Evolutionary conservation across 2,329 filamentous ascomycete genomes (phyloP).

Genomic region (Ascochyta koolunga): DNA sequence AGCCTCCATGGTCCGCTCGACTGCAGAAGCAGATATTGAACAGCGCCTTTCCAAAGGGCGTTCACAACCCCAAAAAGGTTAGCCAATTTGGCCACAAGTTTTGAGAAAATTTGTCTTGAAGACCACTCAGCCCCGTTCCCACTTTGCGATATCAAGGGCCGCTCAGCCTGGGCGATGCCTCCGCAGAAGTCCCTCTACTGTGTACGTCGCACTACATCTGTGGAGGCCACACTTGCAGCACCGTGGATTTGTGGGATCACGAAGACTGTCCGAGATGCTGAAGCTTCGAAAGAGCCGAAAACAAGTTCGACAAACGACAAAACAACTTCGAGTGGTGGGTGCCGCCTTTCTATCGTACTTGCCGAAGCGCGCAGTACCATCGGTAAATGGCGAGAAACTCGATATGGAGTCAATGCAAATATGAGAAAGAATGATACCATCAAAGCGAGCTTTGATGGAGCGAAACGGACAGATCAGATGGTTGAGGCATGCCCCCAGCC

Average conservation of each 20-base stretch:
- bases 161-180: constrained; percentile 27
- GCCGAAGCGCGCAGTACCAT: constrained; percentile 36
- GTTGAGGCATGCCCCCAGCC: constrained; percentile 39
- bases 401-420: constrained; percentile 30
- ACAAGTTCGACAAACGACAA: constrained; percentile 27
- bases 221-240: constrained; percentile 37
- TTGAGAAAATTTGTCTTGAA: too few species aligned
- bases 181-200: constrained; percentile 31
- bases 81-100: too few species aligned
- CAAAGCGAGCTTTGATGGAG: constrained; percentile 31
- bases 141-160: too few species aligned
- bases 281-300: constrained; percentile 23
- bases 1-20: too few species aligned
- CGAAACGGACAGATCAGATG: constrained; percentile 28
- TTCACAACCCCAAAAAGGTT: too few species aligned
- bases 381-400: constrained; percentile 31
- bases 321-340: constrained; percentile 24
- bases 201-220: constrained; percentile 17
- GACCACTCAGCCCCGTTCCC: too few species aligned
- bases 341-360: constrained; percentile 38
- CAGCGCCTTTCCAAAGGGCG: too few species aligned
- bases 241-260: constrained; percentile 35
- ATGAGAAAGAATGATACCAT: constrained; percentile 37
- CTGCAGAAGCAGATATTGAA: too few species aligned
- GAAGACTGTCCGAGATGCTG: constrained; percentile 28